Percentiles rank a stretch among this genome's conserved stretches.
These are phyloP conservation scores for Lipomyces oligophaga DNA, from an alignment of 805 yeast genomes.

Conservation along the genomic window DNA sequence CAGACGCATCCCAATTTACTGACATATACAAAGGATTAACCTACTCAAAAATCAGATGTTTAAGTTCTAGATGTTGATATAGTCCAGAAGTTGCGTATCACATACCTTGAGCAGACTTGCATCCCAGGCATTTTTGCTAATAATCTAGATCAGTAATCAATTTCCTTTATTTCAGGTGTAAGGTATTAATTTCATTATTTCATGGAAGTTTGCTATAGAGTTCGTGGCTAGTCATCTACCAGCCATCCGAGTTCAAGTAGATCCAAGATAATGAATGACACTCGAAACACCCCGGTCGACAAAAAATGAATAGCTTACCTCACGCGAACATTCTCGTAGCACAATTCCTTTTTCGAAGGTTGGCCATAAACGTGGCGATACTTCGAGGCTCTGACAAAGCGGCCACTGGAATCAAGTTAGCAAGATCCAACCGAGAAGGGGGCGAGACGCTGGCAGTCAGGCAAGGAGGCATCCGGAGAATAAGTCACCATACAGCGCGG, in stretches of 20 bases:
- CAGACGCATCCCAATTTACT: constrained; percentile 89
- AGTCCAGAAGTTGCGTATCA: not conserved
- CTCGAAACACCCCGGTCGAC: not conserved
- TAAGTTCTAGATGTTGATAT: not conserved
- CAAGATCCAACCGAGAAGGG: no score
- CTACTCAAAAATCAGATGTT: constrained; percentile 20
- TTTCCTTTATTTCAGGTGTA: not conserved
- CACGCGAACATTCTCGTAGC: constrained; percentile 59
- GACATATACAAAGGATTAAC: constrained; percentile 82
- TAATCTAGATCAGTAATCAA: not conserved
- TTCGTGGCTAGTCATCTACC: no score
- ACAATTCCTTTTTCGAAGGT: constrained; percentile 64
- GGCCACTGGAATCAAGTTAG: constrained; percentile 41
- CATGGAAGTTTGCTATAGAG: no score
- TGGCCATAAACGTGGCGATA: constrained; percentile 96
- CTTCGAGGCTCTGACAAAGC: constrained; percentile 94
- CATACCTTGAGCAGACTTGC: constrained; percentile 70
- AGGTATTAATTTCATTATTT: no score
- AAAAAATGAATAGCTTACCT: constrained; percentile 31
- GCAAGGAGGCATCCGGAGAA: no score
- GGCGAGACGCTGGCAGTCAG: no score
- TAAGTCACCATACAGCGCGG: no score
- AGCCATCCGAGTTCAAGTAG: no score
- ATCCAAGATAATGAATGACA: not conserved
- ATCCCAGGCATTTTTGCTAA: constrained; percentile 94